Evolutionary conservation across 495 filamentous ascomycete species (phyloP), one percentile per base, ranked within the genome.

Genomic region (Diplogelasinospora grovesii): DNA sequence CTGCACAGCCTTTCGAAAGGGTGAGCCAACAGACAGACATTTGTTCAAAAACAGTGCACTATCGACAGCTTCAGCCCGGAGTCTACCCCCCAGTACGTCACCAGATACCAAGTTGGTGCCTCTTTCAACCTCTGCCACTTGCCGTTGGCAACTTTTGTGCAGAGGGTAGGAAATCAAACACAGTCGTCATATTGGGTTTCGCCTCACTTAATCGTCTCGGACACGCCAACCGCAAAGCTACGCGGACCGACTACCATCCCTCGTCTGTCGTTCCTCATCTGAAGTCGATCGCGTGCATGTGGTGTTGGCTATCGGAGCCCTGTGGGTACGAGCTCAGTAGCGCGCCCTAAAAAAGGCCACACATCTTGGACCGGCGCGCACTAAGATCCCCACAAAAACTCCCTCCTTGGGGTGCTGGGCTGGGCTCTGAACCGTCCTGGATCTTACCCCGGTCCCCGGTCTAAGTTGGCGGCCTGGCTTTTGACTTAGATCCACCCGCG

Each of bases 311-410:
- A n/a, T n/a, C n/a, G n/a, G n/a, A n/a, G n/a, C n/a, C n/a, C n/a
- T n/a, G n/a, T n/a, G n/a, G n/a, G n/a, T n/a, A n/a, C n/a, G n/a
- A n/a, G n/a, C n/a, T n/a, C n/a, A n/a, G n/a, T 41, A 34, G 27
- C 31, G 35, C 44, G 48, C 38, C 20, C 10, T 39, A 48, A 52
- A 49, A 48, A 45, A 41, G 28, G 11, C 43, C 28, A 27, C 32
- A 35, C 23, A 29, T 33, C 37, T 26, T 11, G 18, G 36, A 38
- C n/a, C 15, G 30, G 27, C n/a, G n/a, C n/a, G 32, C 43, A 45
- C 43, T 43, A 36, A 27, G 18, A 36, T 45, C 49, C 54, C 48
- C 42, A 46, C 44, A 52, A 47, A 42, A 44, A 28, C 38, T 46
- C 38, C 48, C 50, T 50, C 52, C 52, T 50, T 50, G 29, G 46